Evolutionary conservation across 345 rosid species (phyloP), one percentile per base, ranked within the genome.

Genomic region (Boechera retrofracta): DNA sequence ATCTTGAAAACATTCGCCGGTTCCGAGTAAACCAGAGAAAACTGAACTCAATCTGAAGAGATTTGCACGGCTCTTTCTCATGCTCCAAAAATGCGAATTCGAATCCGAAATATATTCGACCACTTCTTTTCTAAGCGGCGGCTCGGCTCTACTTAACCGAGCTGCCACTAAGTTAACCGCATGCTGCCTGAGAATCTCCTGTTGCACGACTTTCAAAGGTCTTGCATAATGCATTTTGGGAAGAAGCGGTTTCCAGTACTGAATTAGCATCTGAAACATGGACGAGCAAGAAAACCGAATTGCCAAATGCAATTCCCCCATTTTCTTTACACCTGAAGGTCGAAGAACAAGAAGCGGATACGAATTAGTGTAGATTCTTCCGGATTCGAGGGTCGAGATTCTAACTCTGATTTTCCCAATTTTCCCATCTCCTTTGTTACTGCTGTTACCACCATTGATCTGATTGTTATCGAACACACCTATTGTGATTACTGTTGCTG

Each of bases 21-120:
- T 82, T 2, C 89, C 81, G 1, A 91, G 74, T 52, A 93, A 55
- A 57, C 96, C 83, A 0, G 89, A 68, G 78, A 93, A 84, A 73
- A 92, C 93, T 0, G 86, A 65, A 84, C 70, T 86, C 64, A 96
- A 77, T 28, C 98, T 85, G 56, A 81, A 89, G 41, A 96, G 87
- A 83, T 96, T 93, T 0, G 98, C 98, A 79, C 92, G 86, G 87
- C 99, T 93, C 72, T 93, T 86, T 81, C 99, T 91, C 94, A 91
- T 87, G 80, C 99, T 96, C 97, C 97, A 96, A 55, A 91, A 76
- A 77, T 93, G 99, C n/a, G 96, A 85, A 68, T 87, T 79, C 21
- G 90, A 89, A 80, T 89, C 98, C 5, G 94, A 85, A 86, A 96
- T 96, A 80, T 91, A 89, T 60, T 93, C 99, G 2, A 93, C 86